Base-by-base conservation (phyloP, 805 yeast genomes). In the Isabelozyma heimii region DNA sequence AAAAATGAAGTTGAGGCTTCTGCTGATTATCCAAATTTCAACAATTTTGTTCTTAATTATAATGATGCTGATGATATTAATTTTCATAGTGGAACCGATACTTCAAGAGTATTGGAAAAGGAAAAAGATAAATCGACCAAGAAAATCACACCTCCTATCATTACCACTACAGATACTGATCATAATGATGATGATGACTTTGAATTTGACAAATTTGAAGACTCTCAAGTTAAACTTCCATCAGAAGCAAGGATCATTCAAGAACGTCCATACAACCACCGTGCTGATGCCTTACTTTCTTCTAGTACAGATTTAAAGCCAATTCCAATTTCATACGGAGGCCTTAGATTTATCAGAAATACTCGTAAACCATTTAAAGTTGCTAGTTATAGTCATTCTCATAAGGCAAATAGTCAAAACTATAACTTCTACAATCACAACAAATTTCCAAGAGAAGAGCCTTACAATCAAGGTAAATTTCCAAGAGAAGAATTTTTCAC, bases 401-500 rank as follows among this genome's bases (percentile, higher is more conserved):
- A 61, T 37, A 53, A 52, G 26, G 47, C 40, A 20, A 46, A 45
- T 37, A 48, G 45, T 43, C 45, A 47, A 37, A 49, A 52, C n/a
- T 44, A 51, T 30, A 42, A 40, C 28, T 55, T 49, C 15, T 46
- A 46, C 43, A 50, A 37, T 16, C 45, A 48, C 30, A 50, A 49
- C 43, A 67, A 63, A 44, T 84, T 79, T 57, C 81, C 81, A 55
- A 75, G 92, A 45, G 85, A 83, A 56, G 92, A 87, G 60, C 84
- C 77, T 56, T 87, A 86, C 62, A 87, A 92, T 4, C 94, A 20
- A 20, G 6, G 24, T 3, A 67, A 62, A 44, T 84, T 79, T 57
- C 81, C 81, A 55, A 75, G 92, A 45, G 85, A 83, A 56, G 92
- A 87, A 60, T 84, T 78, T 56, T 87, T 86, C 62, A 87, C 94